These are phyloP conservation scores for Fusarium algeriense DNA, from an alignment of 2,329 filamentous ascomycete species.

Conservation along the genomic window DNA sequence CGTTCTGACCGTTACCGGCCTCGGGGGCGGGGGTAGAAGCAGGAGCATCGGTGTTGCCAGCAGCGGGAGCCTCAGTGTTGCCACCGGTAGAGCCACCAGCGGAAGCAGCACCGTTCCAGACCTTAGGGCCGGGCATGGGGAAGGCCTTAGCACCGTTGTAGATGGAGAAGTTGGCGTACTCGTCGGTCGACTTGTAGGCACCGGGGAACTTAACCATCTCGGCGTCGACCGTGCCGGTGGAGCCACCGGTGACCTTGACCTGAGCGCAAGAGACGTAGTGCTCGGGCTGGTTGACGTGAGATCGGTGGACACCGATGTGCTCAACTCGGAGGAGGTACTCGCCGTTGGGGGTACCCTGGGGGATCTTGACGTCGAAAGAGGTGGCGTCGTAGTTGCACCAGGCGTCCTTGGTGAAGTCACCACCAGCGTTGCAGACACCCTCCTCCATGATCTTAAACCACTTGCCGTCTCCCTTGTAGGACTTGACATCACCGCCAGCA, in stretches of 20 bases:
- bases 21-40: neutral
- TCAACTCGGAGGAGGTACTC: slow-evolving; percentile 30
- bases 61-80: neutral
- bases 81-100: neutral
- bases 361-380: slow-evolving; percentile 21
- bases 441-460: slow-evolving; percentile 33
- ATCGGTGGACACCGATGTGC: slow-evolving; percentile 27
- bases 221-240: slow-evolving; percentile 18
- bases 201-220: slow-evolving; percentile 30
- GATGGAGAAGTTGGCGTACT: slow-evolving; percentile 29
- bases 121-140: slow-evolving; percentile 27
- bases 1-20: neutral
- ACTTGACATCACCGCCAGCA: slow-evolving; percentile 19
- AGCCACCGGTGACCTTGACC: slow-evolving; percentile 21
- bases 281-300: slow-evolving; percentile 28
- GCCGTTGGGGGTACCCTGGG: slow-evolving; percentile 18
- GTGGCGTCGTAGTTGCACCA: slow-evolving; percentile 28
- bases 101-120: slow-evolving; percentile 4
- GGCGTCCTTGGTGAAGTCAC: slow-evolving; percentile 30
- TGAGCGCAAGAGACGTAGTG: slow-evolving; percentile 29
- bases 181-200: slow-evolving; percentile 23
- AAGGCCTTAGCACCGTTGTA: slow-evolving; percentile 20
- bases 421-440: slow-evolving; percentile 24
- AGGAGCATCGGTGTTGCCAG: neutral
- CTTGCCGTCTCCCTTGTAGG: slow-evolving; percentile 19